phyloP scores from a whole-genome alignment of 2,329 filamentous ascomycete genomes.

The Sporothrix phasma region DNA sequence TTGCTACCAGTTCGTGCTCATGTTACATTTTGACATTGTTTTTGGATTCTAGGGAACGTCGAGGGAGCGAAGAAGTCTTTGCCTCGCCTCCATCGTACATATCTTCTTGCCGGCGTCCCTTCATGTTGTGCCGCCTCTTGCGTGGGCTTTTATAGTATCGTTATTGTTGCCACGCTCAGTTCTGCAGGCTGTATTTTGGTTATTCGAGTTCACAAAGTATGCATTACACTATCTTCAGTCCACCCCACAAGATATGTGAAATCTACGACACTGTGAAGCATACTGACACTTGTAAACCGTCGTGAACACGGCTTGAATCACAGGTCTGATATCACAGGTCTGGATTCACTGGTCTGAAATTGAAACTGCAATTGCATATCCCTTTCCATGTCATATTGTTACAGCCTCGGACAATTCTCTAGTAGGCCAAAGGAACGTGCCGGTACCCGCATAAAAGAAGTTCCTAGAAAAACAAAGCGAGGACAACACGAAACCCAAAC shows the following conservation, averaged over 20 bases:
- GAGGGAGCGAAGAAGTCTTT: neutral
- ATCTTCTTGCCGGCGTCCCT: neutral
- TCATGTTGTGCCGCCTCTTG: neutral
- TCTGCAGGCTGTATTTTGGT: neutral
- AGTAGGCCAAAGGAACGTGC: neutral
- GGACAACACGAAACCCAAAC: neutral
- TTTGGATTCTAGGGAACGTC: neutral
- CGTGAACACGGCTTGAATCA: neutral
- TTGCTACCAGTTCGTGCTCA: neutral
- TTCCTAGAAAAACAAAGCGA: neutral
- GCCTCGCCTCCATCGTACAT: neutral
- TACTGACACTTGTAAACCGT: neutral
- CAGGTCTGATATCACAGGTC: no score
- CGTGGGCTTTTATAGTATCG: neutral
- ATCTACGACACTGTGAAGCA: neutral
- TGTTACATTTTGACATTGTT: neutral
- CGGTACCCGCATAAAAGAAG: neutral
- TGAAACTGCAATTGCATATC: neutral
- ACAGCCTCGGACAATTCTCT: neutral
- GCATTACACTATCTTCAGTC: constrained; percentile 4
- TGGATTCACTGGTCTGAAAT: no score
- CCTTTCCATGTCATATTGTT: constrained; percentile 1
- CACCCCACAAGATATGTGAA: constrained; percentile 5
- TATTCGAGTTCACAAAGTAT: neutral
- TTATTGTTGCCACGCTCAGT: neutral